Evolutionary conservation across 176 grass and related monocot genomes (phyloP), one percentile per base, ranked within the genome.

Genomic region (barley (Hordeum vulgare)): DNA sequence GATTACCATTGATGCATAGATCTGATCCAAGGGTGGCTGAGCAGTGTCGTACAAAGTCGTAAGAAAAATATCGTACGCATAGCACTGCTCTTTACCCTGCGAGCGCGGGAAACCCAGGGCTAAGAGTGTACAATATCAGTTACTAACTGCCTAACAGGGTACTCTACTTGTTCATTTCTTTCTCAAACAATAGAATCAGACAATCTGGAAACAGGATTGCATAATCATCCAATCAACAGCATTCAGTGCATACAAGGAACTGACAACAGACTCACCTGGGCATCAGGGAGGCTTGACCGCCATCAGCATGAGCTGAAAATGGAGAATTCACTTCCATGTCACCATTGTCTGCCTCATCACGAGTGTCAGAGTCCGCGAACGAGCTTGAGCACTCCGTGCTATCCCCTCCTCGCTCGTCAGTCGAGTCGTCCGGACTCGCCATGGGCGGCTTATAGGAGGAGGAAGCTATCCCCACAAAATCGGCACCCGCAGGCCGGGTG

Each of bases 321-420:
- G 75, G 81, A 9, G 91, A 99, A 79, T 89, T 90, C 73, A 92
- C 93, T 82, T 99, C 96, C 13, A 36, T 71, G 40, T 87, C 87
- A 29, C 83, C 90, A 67, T 57, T 42, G 35, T 90, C 87, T 7
- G 34, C 75, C 61, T 94, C 91, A 31, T 80, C 81, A 42, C 84
- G 84, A 10, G 88, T 90, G 8, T 88, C 89, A 21, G 93, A 92
- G 71, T 84, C 84, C 9, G 80, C 96, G 23, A 99, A 99, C 8
- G 96, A 99, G 53, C 96, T 96, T 14, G 96, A 96, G 86, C 76
- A 94, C 31, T 95, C 96, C 0, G 96, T 95, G 66, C 71, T 88
- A 75, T 92, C 83, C 33, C 65, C 83, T 23, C 91, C 89, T 74
- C 59, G 56, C 39, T 85, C 80, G 57, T 82, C 37, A 10, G 69